phyloP scores from a whole-genome alignment of 1,139 yeast species.

The Lodderomyces oxycetoniae region DNA sequence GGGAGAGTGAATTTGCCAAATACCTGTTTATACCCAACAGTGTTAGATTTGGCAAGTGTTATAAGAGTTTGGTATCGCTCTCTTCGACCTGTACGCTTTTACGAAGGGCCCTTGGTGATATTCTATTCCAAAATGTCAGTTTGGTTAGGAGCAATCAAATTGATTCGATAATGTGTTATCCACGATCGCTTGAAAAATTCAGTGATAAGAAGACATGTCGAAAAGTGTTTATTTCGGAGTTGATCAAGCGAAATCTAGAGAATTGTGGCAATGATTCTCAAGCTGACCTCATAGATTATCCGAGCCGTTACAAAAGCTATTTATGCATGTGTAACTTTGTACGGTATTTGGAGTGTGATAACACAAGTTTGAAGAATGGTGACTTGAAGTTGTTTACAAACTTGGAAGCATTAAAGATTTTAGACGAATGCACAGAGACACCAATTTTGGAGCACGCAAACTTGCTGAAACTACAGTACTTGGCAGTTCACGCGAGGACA shows the following conservation, averaged over 20 bases:
- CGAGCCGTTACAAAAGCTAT: slow-evolving; percentile 15
- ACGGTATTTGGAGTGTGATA: slow-evolving; percentile 26
- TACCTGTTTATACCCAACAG: slow-evolving; percentile 15
- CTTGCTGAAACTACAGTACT: slow-evolving; percentile 10
- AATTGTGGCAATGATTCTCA: slow-evolving; percentile 17
- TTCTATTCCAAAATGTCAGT: slow-evolving; percentile 22
- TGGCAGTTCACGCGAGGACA: slow-evolving; percentile 21
- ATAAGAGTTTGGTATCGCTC: slow-evolving; percentile 17
- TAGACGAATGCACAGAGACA: slow-evolving; percentile 15
- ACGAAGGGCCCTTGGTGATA: slow-evolving; percentile 20
- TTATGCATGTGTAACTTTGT: slow-evolving; percentile 21
- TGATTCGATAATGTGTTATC: slow-evolving; percentile 25
- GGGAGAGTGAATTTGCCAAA: slow-evolving; percentile 9
- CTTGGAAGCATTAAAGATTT: slow-evolving; percentile 19
- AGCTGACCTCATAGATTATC: slow-evolving; percentile 2
- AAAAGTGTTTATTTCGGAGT: slow-evolving; percentile 22
- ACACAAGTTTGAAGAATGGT: slow-evolving; percentile 15
- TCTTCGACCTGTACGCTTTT: slow-evolving; percentile 25
- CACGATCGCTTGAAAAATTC: slow-evolving; percentile 19
- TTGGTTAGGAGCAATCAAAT: slow-evolving; percentile 25
- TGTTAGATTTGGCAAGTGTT: slow-evolving; percentile 12
- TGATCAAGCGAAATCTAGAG: slow-evolving; percentile 16
- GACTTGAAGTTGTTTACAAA: slow-evolving; percentile 19
- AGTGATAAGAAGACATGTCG: slow-evolving; percentile 22
- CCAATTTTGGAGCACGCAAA: slow-evolving; percentile 2